Evolutionary conservation across 2,329 filamentous ascomycete genomes (phyloP), one percentile per base, ranked within the genome.

Genomic region (Hirsutella rhossiliensis): DNA sequence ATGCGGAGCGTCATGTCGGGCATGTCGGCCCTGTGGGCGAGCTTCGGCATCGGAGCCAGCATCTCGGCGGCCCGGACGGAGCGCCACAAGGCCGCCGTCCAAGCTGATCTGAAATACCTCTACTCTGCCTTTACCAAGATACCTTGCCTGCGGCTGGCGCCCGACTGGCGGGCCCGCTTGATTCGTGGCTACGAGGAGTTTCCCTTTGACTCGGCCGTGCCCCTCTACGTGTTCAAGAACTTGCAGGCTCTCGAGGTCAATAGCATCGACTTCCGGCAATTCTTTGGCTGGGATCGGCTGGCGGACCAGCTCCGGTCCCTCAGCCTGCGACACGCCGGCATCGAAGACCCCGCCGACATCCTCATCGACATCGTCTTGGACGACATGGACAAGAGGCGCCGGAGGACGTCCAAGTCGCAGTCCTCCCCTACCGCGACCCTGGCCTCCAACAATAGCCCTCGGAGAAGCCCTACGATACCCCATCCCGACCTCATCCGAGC

Each of bases 91-190:
- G 83, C 82, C 46, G 84, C 87, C 38, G 66, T 92, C 45, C 81
- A 92, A 59, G 79, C 84, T 45, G 92, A 98, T 61, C 69, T 96
- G 53, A 96, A 90, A 62, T 97, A 98, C 62, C 73, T 98, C 30
- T 98, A 96, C 67, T 97, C 92, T 37, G 87, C 92, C 45, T 98
- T 97, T 60, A 98, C 92, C 57, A 98, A 97, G 67, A 94, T 98
- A 38, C 92, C 92, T 0, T 95, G 87, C 58, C 71, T 98, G 50
- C 81, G 84, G 50, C 72, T 98, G 44, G 82, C 89, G 27, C 89
- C 89, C n/a, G 92, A 98, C 63, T 89, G 88, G 70, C 85, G 87
- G 52, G 89, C 90, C 41, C 82, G 84, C 43, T 71, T 96, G 48
- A 96, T 98, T 53, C 78, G 82, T 52, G 90, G 90, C 27, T 97